Percentiles rank a stretch among this genome's conserved stretches.
phyloP scores from a whole-genome alignment of 495 filamentous ascomycete species.

The Penicillium ochrochloron region DNA sequence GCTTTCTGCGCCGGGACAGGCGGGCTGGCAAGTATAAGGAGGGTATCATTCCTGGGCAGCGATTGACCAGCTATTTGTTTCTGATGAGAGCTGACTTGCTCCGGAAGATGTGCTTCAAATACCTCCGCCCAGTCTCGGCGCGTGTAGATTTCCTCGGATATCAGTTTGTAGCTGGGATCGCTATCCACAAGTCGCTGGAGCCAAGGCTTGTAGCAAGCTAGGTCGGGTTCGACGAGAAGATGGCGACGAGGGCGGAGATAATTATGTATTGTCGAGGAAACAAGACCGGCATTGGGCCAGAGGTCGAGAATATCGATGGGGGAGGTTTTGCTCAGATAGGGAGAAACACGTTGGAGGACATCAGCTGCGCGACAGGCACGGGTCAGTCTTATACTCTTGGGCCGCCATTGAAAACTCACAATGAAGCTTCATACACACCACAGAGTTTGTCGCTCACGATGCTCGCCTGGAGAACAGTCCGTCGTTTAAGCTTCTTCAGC shows the following conservation, averaged over 20 bases:
- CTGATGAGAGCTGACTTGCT: constrained; percentile 26
- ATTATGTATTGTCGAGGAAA: constrained; percentile 76
- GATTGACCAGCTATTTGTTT: constrained; percentile 26
- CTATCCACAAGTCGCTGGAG: constrained; percentile 66
- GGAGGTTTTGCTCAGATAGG: constrained; percentile 62
- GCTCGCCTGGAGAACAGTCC: constrained; percentile 26
- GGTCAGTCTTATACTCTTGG: not conserved
- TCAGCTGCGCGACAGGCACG: constrained; percentile 43
- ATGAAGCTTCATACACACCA: constrained; percentile 46
- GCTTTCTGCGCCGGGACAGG: constrained; percentile 34
- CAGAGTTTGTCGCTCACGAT: constrained; percentile 65
- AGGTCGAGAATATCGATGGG: constrained; percentile 85
- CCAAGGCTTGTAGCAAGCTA: constrained; percentile 54
- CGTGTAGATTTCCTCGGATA: constrained; percentile 50
- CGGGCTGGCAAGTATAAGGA: constrained; percentile 69
- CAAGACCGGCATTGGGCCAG: constrained; percentile 75
- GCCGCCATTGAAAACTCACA: not conserved
- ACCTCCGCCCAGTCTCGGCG: constrained; percentile 55
- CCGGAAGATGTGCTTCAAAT: constrained; percentile 46
- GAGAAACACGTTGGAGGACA: constrained; percentile 56
- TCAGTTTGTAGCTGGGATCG: constrained; percentile 57
- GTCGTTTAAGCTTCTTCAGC: constrained; percentile 6
- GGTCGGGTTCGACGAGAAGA: constrained; percentile 73
- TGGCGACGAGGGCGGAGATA: constrained; percentile 76
- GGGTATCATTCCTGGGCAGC: constrained; percentile 60